Evolutionary conservation across 345 rosid species (phyloP).

Genomic region (Rhodamnia argentea): DNA sequence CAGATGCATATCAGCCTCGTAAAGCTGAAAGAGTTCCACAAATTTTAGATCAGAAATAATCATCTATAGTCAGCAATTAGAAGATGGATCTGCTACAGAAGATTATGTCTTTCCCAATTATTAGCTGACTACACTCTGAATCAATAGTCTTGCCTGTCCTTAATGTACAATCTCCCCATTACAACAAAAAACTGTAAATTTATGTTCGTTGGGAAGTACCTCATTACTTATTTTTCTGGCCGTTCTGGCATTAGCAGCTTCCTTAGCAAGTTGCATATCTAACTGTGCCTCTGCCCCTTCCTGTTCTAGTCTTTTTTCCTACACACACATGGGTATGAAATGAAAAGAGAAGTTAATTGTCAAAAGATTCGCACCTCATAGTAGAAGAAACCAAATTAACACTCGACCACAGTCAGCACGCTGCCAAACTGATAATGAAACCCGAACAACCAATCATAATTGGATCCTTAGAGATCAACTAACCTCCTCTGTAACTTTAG

Average conservation of each 20-base stretch:
- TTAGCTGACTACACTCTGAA: not conserved
- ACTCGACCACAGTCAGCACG: not conserved
- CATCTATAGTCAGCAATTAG: not conserved
- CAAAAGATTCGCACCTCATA: not conserved
- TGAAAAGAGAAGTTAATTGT: not conserved
- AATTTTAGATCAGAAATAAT: not conserved
- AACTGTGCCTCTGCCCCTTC: slow-evolving; percentile 52
- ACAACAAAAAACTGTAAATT: not conserved
- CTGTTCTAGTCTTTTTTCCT: slow-evolving; percentile 66
- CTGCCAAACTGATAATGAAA: not conserved
- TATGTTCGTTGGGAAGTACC: not conserved
- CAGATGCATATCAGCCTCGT: slow-evolving; percentile 49
- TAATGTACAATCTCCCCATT: not conserved
- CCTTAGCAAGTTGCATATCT: slow-evolving; percentile 52
- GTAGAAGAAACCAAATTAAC: not conserved
- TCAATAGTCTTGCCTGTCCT: not conserved
- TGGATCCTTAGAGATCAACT: not conserved
- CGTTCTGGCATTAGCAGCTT: slow-evolving; percentile 61
- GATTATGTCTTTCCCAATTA: not conserved
- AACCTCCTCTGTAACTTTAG: slow-evolving; percentile 34
- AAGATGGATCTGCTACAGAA: not conserved
- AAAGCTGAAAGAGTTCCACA: slow-evolving; percentile 32
- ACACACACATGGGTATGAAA: not conserved
- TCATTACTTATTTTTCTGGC: slow-evolving; percentile 44
- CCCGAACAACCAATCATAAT: not conserved